Evolutionary conservation across 129 eudicot genomes (phyloP), one percentile per base, ranked within the genome.

Genomic region (Pittosporum tobira): DNA sequence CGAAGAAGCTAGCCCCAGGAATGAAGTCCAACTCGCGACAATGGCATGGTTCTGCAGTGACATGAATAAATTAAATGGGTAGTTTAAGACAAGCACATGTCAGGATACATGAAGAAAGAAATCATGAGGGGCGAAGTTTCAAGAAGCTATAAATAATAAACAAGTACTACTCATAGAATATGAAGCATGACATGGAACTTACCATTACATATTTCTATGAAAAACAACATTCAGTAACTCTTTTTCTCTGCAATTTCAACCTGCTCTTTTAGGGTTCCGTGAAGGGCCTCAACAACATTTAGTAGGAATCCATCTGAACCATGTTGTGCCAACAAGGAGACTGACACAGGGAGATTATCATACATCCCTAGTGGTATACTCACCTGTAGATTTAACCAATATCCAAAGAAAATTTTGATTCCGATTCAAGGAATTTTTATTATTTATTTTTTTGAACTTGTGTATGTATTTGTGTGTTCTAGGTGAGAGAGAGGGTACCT

Each of bases 221-320:
- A 12, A 16, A 44, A 60, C 26, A 42, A 38, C 66, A 54, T 59
- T 60, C 72, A 67, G 69, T 34, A 51, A 67, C 55, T 70, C 60
- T 51, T 20, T 48, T 62, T 72, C 59, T 75, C 75, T 24, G 73
- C 78, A 38, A 61, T 67, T n/a, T 73, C 72, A 31, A 69, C 51
- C 44, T 81, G 70, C 44, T 75, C 78, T 66, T 81, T 71, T 63
- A 88, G 66, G 21, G 69, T 65, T 42, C 45, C 64, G 49, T 74
- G 54, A 63, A 84, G 68, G 25, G 66, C 49, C 68, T 89, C 88
- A 47, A 80, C 93, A 61, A 85, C 66, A 63, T 64, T 75, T 51
- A 89, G 67, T 34, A 89, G 71, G 73, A 89, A 82, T 57, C 79
- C 71, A 71, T 89, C 97, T 14, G 88, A 75, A 47, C 97, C 97